Evolutionary conservation across 176 grass and related monocot species (phyloP).

Genomic region (Melocanna baccifera): DNA sequence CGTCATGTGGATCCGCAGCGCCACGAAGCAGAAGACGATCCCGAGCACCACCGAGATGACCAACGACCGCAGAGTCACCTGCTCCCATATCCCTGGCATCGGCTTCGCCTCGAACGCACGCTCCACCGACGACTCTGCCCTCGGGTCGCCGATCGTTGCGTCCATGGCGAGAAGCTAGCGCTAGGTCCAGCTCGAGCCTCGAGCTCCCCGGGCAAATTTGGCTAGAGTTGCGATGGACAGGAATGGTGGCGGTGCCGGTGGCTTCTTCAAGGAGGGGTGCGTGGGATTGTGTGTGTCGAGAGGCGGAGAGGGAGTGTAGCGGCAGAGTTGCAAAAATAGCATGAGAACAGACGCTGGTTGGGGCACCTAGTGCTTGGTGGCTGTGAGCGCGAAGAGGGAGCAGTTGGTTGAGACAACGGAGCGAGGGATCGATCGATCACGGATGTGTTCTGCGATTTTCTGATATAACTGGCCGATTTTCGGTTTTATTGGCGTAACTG

Average conservation of each 20-base stretch:
- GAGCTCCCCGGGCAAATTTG: neutral
- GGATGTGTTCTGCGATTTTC: too few species aligned
- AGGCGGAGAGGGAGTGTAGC: slow-evolving; percentile 32
- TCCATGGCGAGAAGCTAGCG: slow-evolving; percentile 30
- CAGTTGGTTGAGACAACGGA: neutral
- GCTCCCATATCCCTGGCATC: slow-evolving; percentile 22
- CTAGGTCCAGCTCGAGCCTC: neutral
- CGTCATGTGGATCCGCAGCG: slow-evolving; percentile 54
- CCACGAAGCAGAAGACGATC: slow-evolving; percentile 41
- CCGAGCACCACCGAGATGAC: slow-evolving; percentile 35
- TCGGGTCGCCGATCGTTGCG: slow-evolving; percentile 34
- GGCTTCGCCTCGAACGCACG: slow-evolving; percentile 40
- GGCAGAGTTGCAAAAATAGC: slow-evolving; percentile 2
- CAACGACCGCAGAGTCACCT: slow-evolving; percentile 47
- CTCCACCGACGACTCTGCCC: slow-evolving; percentile 40
- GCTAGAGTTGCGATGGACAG: neutral
- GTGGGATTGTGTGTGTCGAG: neutral
- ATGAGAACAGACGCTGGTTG: neutral
- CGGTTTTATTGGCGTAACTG: too few species aligned
- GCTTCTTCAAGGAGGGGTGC: neutral
- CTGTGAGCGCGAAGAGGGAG: neutral
- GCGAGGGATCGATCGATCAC: neutral
- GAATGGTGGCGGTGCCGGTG: neutral
- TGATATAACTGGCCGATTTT: too few species aligned
- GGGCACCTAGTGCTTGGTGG: neutral